Conservation (phyloP, 2,329 filamentous ascomycete species). For the Penicillium sp. region DNA sequence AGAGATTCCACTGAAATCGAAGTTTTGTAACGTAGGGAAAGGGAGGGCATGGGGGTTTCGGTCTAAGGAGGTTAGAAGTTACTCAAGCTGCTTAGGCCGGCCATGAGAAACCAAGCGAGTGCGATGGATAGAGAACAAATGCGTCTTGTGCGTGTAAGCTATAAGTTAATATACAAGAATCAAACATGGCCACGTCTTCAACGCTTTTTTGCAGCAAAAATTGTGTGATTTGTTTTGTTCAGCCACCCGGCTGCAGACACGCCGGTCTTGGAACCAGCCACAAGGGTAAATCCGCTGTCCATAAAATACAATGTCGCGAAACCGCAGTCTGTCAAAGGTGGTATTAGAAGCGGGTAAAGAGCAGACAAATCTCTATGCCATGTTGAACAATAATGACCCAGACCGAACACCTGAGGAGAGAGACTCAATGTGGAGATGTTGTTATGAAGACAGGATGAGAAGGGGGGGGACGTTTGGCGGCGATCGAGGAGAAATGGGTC, state of each 20-base stretch:
- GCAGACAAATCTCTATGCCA: slow-evolving; percentile 36
- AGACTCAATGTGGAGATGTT: slow-evolving; percentile 33
- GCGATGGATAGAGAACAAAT: neutral
- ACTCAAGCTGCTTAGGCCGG: neutral
- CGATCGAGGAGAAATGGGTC: slow-evolving; percentile 6
- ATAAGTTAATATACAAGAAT: slow-evolving; percentile 17
- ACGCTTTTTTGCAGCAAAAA: slow-evolving; percentile 14
- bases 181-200: slow-evolving; percentile 17
- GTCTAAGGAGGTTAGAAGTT: neutral
- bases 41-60: neutral
- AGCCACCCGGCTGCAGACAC: slow-evolving; percentile 14
- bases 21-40: too few relatives aligned
- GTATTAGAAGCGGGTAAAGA: slow-evolving; percentile 29
- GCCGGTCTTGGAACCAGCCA: slow-evolving; percentile 23
- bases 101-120: neutral
- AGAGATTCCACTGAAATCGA: too few relatives aligned
- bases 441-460: slow-evolving; percentile 25
- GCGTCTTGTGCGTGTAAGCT: slow-evolving; percentile 3
- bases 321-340: slow-evolving; percentile 26
- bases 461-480: slow-evolving; percentile 10
- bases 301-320: slow-evolving; percentile 31
- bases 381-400: slow-evolving; percentile 37
- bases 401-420: slow-evolving; percentile 46
- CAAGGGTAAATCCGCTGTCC: slow-evolving; percentile 20
- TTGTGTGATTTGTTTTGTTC: slow-evolving; percentile 11